Evolutionary conservation across 148 eudicot genomes (phyloP), one percentile per base, ranked within the genome.

Genomic region (Amaranthus cruentus): DNA sequence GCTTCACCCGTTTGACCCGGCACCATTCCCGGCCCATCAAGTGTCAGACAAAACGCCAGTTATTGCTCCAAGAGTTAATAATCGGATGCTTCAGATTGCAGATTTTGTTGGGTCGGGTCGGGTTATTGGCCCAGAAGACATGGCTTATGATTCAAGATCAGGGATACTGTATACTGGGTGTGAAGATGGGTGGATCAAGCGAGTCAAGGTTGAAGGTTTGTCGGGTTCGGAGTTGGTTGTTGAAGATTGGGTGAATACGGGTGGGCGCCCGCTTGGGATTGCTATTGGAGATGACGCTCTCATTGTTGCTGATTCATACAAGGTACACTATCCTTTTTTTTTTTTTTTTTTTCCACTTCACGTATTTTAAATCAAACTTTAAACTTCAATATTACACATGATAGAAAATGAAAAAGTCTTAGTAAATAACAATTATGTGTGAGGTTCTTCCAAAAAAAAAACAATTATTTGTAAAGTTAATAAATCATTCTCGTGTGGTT

Each of bases 151-250:
- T 13, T 66, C 67, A 4, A 7, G 5, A 9, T 50, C 79, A 5
- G 2, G 80, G 54, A 12, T 72, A 4, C 10, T 82, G 7, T 82
- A 82, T 47, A 76, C 85, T 3, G 82, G 85, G 7, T 82, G 85
- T 65, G 80, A 15, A 6, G 85, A 82, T 64, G 85, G 85, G 48
- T 83, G 85, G 85, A 62, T 83, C 18, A 83, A 80, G 75, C 72
- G 75, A 21, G 56, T 83, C 70, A 69, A 59, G 38, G 6, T 80
- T 11, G 69, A 28, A 0, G 38, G 63, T 42, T 73, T 71, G 12
- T 61, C 69, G 42, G 74, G 14, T 21, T 52, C 58, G 2, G 79
- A 78, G 42, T 48, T 62, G 9, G 70, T 46, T 43, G 65, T 79
- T 14, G 78, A 79, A 44, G 73, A 79, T 53, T 83, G 59, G 83